Conservation (phyloP, 441 rosid genomes). For the Brassica balearica region DNA sequence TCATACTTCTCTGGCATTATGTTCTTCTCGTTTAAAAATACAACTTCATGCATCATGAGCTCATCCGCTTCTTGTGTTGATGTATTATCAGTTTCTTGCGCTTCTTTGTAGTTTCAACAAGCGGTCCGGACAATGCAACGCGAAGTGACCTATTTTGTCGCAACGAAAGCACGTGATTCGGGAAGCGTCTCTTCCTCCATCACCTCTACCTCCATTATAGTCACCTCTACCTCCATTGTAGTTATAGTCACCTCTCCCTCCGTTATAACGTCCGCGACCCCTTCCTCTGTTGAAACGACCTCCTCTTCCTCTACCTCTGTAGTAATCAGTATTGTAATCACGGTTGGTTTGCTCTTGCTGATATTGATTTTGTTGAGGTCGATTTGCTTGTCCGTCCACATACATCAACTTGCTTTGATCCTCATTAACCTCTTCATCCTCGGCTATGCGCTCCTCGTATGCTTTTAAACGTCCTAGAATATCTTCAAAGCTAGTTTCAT, state of each 20-base stretch:
- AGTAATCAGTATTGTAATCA: no score
- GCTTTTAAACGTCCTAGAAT: neutral
- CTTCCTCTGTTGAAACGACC: neutral
- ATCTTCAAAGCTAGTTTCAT: neutral
- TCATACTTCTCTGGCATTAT: neutral
- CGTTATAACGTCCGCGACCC: neutral
- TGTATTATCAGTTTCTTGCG: neutral
- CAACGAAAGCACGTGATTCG: neutral
- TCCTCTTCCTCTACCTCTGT: neutral
- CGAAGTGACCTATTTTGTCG: neutral
- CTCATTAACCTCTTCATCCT: no score
- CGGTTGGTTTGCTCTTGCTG: no score
- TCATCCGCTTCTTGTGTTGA: neutral
- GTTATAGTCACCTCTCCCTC: no score
- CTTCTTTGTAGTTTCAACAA: neutral
- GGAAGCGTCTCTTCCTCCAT: no score
- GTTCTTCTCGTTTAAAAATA: neutral
- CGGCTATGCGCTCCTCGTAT: neutral
- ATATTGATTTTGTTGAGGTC: no score
- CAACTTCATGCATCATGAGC: neutral
- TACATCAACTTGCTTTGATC: no score
- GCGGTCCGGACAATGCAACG: neutral
- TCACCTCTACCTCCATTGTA: no score
- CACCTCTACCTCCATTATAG: no score
- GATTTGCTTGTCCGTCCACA: no score